Conservation (phyloP, 2,329 filamentous ascomycete species). For the Fusarium ramigenum region DNA sequence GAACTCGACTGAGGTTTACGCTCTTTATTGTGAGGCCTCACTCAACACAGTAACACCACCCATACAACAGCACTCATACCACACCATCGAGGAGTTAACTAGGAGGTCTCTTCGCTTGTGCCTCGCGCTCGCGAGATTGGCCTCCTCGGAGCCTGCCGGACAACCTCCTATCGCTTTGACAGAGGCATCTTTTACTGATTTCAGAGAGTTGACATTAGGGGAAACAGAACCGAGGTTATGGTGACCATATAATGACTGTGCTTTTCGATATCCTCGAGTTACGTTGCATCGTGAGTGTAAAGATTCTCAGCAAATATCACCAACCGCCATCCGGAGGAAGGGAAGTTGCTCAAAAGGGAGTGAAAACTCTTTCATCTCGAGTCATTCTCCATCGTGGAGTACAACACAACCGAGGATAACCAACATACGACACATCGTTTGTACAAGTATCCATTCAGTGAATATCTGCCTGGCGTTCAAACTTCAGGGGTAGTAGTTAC, state of each 20-base stretch:
- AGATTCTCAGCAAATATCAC: constrained; percentile 4
- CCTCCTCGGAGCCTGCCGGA: neutral
- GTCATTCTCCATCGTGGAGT: constrained; percentile 2
- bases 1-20: neutral
- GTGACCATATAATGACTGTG: neutral
- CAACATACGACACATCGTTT: constrained; percentile 12
- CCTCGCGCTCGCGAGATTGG: neutral
- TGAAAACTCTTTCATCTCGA: constrained; percentile 2
- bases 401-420: constrained; percentile 34
- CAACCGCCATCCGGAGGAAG: constrained; percentile 28
- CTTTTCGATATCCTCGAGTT: neutral
- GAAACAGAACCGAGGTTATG: constrained; percentile 29
- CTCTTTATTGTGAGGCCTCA: neutral
- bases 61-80: too few relatives aligned
- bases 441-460: neutral
- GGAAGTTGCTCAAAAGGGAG: constrained; percentile 33
- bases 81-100: neutral
- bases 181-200: neutral
- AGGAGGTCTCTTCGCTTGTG: neutral
- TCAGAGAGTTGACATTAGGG: too few relatives aligned
- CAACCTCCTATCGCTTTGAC: neutral
- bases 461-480: constrained; percentile 3
- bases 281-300: constrained; percentile 15
- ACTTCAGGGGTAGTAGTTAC: constrained; percentile 10
- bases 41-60: neutral